phyloP scores from a whole-genome alignment of 2,329 filamentous ascomycete genomes.

The Volutella citrinella region DNA sequence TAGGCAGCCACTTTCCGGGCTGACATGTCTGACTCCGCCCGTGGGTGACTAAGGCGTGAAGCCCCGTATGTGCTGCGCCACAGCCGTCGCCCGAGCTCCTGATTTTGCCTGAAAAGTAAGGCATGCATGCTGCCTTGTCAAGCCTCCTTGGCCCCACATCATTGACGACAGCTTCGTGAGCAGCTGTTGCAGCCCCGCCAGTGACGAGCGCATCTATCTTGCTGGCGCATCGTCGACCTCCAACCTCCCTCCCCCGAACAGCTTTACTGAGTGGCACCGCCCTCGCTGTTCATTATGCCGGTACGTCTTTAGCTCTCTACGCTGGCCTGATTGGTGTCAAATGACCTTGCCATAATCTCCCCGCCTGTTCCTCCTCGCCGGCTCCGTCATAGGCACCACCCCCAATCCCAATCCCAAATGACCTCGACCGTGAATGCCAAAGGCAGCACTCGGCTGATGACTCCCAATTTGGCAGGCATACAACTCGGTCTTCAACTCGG shows the following conservation, averaged over 20 bases:
- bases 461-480: slow-evolving; percentile 64
- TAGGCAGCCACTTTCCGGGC: slow-evolving; percentile 29
- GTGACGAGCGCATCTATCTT: slow-evolving; percentile 26
- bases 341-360: no score
- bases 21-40: background rate
- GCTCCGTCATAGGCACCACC: no score
- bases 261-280: slow-evolving; percentile 19
- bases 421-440: no score
- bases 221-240: slow-evolving; percentile 14
- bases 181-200: slow-evolving; percentile 29
- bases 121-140: slow-evolving; percentile 17
- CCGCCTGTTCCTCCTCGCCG: no score
- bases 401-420: no score
- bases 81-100: no score
- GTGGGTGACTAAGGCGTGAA: slow-evolving; percentile 12
- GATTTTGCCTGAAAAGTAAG: slow-evolving; percentile 11
- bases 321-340: no score
- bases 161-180: slow-evolving; percentile 32
- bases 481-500: slow-evolving; percentile 93
- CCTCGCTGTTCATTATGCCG: slow-evolving; percentile 42
- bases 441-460: no score
- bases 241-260: slow-evolving; percentile 12
- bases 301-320: no score
- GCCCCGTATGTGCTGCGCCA: slow-evolving; percentile 20
- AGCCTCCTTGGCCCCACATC: slow-evolving; percentile 26